Evolutionary conservation across 139 green algal species (phyloP).

Genomic region (Closterium sp.): DNA sequence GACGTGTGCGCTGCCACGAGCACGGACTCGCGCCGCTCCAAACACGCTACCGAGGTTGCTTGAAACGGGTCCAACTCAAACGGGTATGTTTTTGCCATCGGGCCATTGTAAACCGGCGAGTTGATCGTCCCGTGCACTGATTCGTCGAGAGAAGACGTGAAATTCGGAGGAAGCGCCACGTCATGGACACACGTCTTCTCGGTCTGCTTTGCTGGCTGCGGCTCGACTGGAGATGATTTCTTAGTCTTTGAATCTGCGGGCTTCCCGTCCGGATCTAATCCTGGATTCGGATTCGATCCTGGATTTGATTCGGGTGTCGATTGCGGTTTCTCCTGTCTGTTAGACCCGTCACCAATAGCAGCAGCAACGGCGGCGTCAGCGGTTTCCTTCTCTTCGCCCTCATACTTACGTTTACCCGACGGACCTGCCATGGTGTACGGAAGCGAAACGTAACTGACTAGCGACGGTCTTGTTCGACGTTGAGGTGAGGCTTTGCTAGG

Average conservation of each 20-base stretch:
- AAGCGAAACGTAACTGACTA: not conserved
- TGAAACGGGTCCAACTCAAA: constrained; percentile 84
- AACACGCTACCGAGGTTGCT: constrained; percentile 65
- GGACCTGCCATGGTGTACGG: not conserved
- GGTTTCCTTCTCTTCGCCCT: not conserved
- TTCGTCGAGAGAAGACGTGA: not conserved
- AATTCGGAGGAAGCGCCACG: constrained; percentile 40
- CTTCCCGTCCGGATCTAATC: not conserved
- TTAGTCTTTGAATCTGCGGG: not conserved
- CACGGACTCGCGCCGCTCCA: constrained; percentile 65
- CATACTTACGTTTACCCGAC: not conserved
- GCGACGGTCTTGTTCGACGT: too few relatives aligned
- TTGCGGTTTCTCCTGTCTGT: not conserved
- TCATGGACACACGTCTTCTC: constrained; percentile 56
- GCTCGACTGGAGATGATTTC: not conserved
- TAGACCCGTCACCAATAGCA: not conserved
- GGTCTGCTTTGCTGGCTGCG: not conserved
- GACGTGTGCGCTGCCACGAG: constrained; percentile 76
- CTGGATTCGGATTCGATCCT: not conserved
- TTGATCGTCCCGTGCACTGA: constrained; percentile 27
- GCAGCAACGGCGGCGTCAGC: not conserved
- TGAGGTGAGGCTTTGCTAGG: too few relatives aligned
- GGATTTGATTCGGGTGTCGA: not conserved
- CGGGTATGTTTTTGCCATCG: constrained; percentile 57
- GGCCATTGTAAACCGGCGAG: constrained; percentile 19